A percentile compares a stretch with the other conserved stretches of the same genome.
phyloP scores from a whole-genome alignment of 1,284 basidiomycete genomes.

The Sporisorium iseilematis-ciliati region DNA sequence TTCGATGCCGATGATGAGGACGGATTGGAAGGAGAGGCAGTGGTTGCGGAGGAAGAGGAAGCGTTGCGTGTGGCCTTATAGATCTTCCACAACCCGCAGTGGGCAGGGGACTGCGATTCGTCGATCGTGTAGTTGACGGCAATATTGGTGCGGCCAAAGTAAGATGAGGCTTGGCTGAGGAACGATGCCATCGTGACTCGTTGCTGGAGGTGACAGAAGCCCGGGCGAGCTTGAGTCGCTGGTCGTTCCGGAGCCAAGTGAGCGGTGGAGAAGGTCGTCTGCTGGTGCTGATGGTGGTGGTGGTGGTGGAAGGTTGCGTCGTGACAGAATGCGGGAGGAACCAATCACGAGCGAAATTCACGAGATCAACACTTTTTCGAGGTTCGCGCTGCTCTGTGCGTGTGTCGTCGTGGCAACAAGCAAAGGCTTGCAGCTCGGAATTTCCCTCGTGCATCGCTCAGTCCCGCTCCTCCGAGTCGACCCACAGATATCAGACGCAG shows the following conservation, averaged over 20 bases:
- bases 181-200: slow-evolving; percentile 52
- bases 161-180: slow-evolving; percentile 60
- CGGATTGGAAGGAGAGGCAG: slow-evolving; percentile 5
- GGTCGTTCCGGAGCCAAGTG: background rate
- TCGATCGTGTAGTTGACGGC: slow-evolving; percentile 64
- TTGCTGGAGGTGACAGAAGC: background rate
- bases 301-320: background rate
- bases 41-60: slow-evolving; percentile 13
- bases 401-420: slow-evolving; percentile 1
- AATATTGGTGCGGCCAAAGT: slow-evolving; percentile 65
- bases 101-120: slow-evolving; percentile 50
- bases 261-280: background rate
- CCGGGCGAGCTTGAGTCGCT: background rate
- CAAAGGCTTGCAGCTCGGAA: background rate
- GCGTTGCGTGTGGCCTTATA: slow-evolving; percentile 58
- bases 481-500: background rate
- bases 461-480: background rate
- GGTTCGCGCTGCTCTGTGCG: background rate
- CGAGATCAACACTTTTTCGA: slow-evolving; percentile 21
- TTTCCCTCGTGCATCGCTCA: background rate
- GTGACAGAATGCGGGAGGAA: background rate
- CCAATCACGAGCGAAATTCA: slow-evolving; percentile 1
- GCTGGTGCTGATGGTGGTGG: background rate
- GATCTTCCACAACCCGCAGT: slow-evolving; percentile 67
- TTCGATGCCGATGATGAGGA: slow-evolving; percentile 15